A percentile compares a stretch with the other conserved stretches of the same genome.
These are phyloP conservation scores for Taxillus chinensis DNA, from an alignment of 164 flowering plant species.

Conservation along the genomic window DNA sequence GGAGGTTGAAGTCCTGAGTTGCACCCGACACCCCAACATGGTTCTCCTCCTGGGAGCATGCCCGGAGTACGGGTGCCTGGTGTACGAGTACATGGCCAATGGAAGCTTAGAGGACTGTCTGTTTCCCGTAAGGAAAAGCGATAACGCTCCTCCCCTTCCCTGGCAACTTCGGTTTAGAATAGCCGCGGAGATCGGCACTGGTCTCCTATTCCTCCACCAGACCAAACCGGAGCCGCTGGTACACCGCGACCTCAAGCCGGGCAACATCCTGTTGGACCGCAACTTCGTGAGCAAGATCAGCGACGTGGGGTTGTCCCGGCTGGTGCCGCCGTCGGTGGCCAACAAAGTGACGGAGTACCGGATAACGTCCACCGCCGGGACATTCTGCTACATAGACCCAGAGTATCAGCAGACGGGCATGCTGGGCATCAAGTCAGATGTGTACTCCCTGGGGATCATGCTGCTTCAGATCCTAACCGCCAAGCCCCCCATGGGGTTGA, in stretches of 20 bases:
- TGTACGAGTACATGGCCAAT: constrained; percentile 67
- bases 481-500: constrained; percentile 58
- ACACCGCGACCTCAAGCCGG: constrained; percentile 69
- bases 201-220: constrained; percentile 69
- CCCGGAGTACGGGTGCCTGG: constrained; percentile 68
- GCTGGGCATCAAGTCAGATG: constrained; percentile 63
- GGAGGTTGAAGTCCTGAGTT: constrained; percentile 65
- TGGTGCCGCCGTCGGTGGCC: constrained; percentile 52
- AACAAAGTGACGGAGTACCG: constrained; percentile 55
- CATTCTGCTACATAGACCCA: constrained; percentile 78
- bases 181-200: constrained; percentile 60
- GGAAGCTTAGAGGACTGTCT: constrained; percentile 72
- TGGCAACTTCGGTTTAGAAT: constrained; percentile 60
- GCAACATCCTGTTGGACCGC: constrained; percentile 53
- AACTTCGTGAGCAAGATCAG: constrained; percentile 67
- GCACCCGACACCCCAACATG: constrained; percentile 81
- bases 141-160: constrained; percentile 33
- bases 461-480: constrained; percentile 61
- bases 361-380: constrained; percentile 68
- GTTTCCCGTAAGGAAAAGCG: constrained; percentile 26
- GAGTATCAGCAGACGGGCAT: constrained; percentile 77
- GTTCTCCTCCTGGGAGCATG: constrained; percentile 81
- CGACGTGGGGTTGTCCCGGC: constrained; percentile 66
- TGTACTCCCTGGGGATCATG: constrained; percentile 63
- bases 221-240: constrained; percentile 67